A percentile compares a stretch with the other conserved stretches of the same genome.
These are phyloP conservation scores for Diaporthe humulicola DNA, from an alignment of 2,329 filamentous ascomycete species.

Conservation along the genomic window DNA sequence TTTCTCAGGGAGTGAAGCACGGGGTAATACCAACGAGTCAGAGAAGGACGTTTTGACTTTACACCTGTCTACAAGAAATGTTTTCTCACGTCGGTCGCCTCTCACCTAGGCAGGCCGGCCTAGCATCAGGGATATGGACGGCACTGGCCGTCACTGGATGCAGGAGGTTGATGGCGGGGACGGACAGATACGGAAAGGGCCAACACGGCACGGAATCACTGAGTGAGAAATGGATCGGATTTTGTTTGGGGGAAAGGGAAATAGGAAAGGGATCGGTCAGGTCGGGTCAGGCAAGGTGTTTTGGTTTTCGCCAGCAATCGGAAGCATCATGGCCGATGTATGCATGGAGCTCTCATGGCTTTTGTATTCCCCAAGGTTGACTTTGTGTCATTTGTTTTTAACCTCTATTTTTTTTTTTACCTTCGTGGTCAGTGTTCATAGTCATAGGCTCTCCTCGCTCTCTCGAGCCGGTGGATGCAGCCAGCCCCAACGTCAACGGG, in stretches of 20 bases:
- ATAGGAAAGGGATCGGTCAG: slow-evolving; percentile 23
- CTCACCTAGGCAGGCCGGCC: slow-evolving; percentile 2
- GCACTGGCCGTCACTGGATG: slow-evolving; percentile 5
- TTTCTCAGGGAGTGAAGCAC: slow-evolving; percentile 27
- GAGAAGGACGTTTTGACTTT: slow-evolving; percentile 16
- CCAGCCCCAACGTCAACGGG: not conserved
- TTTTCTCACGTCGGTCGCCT: not conserved
- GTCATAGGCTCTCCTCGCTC: slow-evolving; percentile 11
- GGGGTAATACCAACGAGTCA: slow-evolving; percentile 28
- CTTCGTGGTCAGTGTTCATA: slow-evolving; percentile 26
- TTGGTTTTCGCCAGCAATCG: slow-evolving; percentile 32
- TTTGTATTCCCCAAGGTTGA: slow-evolving; percentile 30
- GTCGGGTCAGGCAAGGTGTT: slow-evolving; percentile 21
- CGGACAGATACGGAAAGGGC: not conserved
- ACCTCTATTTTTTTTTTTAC: not conserved
- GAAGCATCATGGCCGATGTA: slow-evolving; percentile 32
- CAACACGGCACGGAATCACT: not conserved
- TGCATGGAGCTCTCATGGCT: slow-evolving; percentile 35
- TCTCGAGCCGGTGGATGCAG: slow-evolving; percentile 20
- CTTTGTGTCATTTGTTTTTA: slow-evolving; percentile 16
- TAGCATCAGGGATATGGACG: slow-evolving; percentile 27
- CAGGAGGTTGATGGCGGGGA: not conserved
- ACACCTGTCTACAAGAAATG: slow-evolving; percentile 28
- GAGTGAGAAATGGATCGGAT: slow-evolving; percentile 14
- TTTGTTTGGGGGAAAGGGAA: slow-evolving; percentile 18